Evolutionary conservation across 2,329 filamentous ascomycete genomes (phyloP), one percentile per base, ranked within the genome.

Genomic region (Trichophyton rubrum): DNA sequence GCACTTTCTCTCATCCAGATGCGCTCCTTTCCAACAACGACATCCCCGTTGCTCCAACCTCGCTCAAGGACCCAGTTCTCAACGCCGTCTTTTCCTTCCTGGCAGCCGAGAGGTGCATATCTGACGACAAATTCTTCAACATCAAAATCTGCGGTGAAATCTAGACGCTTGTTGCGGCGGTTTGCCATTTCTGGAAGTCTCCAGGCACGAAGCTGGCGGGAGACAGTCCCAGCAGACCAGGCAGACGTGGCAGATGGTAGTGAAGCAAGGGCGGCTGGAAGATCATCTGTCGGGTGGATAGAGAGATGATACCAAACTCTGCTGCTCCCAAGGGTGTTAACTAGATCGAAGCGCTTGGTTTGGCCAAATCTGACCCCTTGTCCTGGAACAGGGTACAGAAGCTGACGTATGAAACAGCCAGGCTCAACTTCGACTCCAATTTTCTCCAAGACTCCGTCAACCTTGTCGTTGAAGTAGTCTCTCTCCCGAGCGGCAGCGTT

Each of bases 11-110:
- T 84, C 78, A 97, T 91, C 93, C 93, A 99, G 47, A 99, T 85
- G 35, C 93, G 88, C 73, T 97, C 90, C 61, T 85, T 86, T 60
- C 93, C 93, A 35, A 97, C 80, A 3, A 96, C 85, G 1, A 97
- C 90, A 74, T 97, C 93, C 43, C 93, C 93, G 67, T 99, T 99
- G 75, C 90, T 96, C 93, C 93, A 99, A 1, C 93, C 93, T 62
- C 93, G 85, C 74, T 97, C 91, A 57, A 97, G 81, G 61, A 95
- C 81, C 90, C 92, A 99, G 68, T 83, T 95, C 70, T 97, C 90
- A 59, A 96, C 90, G 56, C 92, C 93, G 64, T 99, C 93, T 64
- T 85, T 85, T 61, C 93, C 93, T 65, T 95, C 90, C 67, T 86
- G 84, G 72, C 93, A 99, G 13, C 93, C 93, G 0, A 99, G 81